These are phyloP conservation scores for Saccharum spontaneum DNA, from an alignment of 176 grass and related monocot species.

Conservation along the genomic window DNA sequence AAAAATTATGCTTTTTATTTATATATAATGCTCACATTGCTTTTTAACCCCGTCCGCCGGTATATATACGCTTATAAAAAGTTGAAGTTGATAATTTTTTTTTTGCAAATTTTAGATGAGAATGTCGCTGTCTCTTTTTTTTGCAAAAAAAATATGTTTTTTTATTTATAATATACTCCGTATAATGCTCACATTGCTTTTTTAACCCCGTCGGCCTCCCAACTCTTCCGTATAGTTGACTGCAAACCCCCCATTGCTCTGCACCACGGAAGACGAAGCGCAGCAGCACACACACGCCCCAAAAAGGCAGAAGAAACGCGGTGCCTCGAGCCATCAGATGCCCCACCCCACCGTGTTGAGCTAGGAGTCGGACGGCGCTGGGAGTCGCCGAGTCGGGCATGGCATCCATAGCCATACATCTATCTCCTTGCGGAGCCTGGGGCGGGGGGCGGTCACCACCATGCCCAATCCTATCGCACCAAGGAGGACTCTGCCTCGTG, in stretches of 20 bases:
- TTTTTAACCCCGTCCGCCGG: neutral
- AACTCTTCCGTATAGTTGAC: neutral
- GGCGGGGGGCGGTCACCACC: conserved; percentile 12
- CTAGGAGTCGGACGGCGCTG: neutral
- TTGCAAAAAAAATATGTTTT: neutral
- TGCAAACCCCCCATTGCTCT: neutral
- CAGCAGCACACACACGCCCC: neutral
- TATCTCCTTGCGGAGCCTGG: conserved; percentile 18
- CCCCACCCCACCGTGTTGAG: neutral
- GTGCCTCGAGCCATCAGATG: neutral
- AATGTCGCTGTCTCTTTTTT: neutral
- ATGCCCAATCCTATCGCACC: conserved; percentile 21
- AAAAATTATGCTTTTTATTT: no score
- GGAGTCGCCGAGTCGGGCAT: conserved; percentile 9
- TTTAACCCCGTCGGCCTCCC: neutral
- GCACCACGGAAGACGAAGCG: conserved; percentile 4
- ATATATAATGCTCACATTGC: no score
- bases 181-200: no score
- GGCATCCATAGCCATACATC: conserved; percentile 38
- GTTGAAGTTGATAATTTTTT: neutral
- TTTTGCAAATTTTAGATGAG: neutral
- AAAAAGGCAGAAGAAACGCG: conserved; percentile 6
- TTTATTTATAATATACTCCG: no score
- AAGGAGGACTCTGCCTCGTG: conserved; percentile 20
- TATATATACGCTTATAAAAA: no score